Evolutionary conservation across 257 asterid species (phyloP).

Genomic region (Solanum chaucha): DNA sequence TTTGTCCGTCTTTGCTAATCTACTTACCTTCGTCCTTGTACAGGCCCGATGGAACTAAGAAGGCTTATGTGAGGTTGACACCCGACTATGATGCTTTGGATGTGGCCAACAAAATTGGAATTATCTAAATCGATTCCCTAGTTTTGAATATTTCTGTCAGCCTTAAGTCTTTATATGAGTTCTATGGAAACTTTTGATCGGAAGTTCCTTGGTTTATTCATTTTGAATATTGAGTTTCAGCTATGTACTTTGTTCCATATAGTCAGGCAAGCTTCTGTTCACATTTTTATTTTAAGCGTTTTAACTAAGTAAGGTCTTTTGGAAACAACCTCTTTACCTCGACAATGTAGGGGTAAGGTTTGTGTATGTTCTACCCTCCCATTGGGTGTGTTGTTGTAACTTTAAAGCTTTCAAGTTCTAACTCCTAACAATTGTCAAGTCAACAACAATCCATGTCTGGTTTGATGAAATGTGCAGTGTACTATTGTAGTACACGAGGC

Average conservation of each 20-base stretch:
- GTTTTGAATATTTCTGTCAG: background rate
- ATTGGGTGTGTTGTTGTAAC: background rate
- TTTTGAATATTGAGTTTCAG: background rate
- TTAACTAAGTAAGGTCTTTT: background rate
- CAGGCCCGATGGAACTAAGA: conserved; percentile 36
- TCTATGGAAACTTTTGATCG: background rate
- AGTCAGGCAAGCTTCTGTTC: background rate
- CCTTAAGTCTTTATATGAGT: background rate
- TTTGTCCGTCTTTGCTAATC: background rate
- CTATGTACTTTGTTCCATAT: background rate
- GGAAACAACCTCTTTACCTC: background rate
- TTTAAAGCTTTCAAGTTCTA: background rate
- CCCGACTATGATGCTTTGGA: conserved; percentile 2
- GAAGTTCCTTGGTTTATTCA: background rate
- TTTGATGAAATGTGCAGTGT: background rate
- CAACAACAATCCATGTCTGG: background rate
- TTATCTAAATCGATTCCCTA: background rate
- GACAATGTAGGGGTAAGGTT: background rate
- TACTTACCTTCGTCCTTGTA: background rate
- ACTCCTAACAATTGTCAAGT: background rate
- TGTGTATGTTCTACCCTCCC: background rate
- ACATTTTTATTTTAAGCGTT: background rate
- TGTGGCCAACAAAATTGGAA: conserved; percentile 1
- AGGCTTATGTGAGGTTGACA: conserved; percentile 1
- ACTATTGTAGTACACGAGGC: background rate